Conservation (phyloP, 2,329 filamentous ascomycete genomes). For the Fusarium cyanostomum region DNA sequence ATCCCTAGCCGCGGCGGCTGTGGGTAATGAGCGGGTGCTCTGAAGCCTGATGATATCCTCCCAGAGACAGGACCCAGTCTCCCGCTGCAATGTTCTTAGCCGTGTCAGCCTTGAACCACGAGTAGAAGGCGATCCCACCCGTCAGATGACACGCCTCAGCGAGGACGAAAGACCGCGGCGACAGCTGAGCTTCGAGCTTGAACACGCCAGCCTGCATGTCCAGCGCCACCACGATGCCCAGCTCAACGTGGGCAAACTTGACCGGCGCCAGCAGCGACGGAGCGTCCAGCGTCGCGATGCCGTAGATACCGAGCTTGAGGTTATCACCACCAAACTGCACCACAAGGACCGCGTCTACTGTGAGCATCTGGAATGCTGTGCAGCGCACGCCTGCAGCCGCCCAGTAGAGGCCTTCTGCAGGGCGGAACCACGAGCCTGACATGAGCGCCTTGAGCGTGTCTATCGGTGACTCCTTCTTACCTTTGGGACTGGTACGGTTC, state of each 20-base stretch:
- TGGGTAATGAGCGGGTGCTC: constrained; percentile 45
- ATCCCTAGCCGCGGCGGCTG: constrained; percentile 45
- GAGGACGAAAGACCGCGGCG: constrained; percentile 49
- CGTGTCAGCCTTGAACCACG: constrained; percentile 43
- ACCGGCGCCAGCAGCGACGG: neutral
- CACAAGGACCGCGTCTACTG: neutral
- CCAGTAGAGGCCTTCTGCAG: constrained; percentile 1
- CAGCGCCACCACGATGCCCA: constrained; percentile 44
- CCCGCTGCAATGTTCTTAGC: no score
- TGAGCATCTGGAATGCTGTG: constrained; percentile 8
- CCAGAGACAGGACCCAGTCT: constrained; percentile 53
- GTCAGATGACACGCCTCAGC: constrained; percentile 48
- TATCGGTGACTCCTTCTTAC: no score
- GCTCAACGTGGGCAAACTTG: constrained; percentile 36
- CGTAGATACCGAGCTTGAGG: constrained; percentile 4
- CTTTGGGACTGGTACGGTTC: neutral
- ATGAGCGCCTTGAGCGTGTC: neutral
- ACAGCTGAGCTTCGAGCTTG: constrained; percentile 47
- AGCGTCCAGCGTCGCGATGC: neutral
- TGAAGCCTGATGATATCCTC: constrained; percentile 50
- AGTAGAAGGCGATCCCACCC: constrained; percentile 48
- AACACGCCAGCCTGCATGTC: constrained; percentile 44
- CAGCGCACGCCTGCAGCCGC: neutral
- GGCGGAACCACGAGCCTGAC: neutral
- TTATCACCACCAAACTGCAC: neutral